Base-by-base conservation (phyloP, 352 stramenopile genomes). In the Paralagenidium karlingii region DNA sequence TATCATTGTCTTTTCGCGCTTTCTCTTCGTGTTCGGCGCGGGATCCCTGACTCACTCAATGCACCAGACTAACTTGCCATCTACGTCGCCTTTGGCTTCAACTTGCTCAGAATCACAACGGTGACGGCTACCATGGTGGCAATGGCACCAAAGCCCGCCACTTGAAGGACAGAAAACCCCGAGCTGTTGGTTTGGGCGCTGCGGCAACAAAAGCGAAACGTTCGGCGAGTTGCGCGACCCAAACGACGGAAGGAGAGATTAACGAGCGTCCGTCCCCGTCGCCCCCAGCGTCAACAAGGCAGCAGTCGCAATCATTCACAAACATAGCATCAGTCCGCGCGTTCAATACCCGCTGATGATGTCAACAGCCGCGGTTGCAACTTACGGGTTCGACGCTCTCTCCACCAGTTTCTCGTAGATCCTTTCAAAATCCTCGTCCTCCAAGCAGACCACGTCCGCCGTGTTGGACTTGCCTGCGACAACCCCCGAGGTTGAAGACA, bases 311-410 rank as follows among this genome's bases (percentile, higher is more conserved):
- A 24, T 15, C n/a, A 37, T 20, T 7, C 15, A 25, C 8, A 37
- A 16, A 21, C 3, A 53, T 25, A 51, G 33, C 6, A 40, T 28
- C 30, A 13, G 2, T n/a, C n/a, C n/a, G n/a, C n/a, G n/a, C n/a
- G n/a, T n/a, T n/a, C n/a, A n/a, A n/a, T n/a, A n/a, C n/a, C n/a
- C n/a, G n/a, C n/a, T n/a, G n/a, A n/a, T n/a, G n/a, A n/a, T n/a
- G n/a, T n/a, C n/a, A n/a, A n/a, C n/a, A n/a, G n/a, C n/a, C n/a
- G n/a, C n/a, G n/a, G n/a, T n/a, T n/a, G n/a, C n/a, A n/a, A 71
- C 63, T 38, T 67, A 81, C 67, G 67, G 67, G 41, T 54, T 56
- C 26, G 77, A 44, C 12, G 67, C 67, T 31, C 58, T 70, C 39
- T 55, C 58, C 32, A 81, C 63, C 3, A 78, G 42, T 16, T 68